Percentiles rank a stretch among this genome's conserved stretches.
phyloP scores from a whole-genome alignment of 2,329 filamentous ascomycete species.

The Neofusicoccum ribis region DNA sequence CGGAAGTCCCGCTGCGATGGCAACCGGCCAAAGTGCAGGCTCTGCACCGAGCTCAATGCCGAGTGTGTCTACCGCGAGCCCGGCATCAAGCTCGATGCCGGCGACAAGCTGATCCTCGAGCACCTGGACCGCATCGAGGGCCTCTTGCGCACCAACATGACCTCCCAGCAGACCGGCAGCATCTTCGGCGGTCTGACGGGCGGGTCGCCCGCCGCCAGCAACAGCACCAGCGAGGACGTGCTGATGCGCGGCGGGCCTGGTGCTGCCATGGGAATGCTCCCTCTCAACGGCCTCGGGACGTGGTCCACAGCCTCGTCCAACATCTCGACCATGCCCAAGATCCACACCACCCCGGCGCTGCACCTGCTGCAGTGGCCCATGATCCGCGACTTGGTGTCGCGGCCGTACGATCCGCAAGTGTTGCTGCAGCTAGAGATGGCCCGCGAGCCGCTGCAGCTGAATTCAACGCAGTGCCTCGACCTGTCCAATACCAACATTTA shows the following conservation, averaged over 20 bases:
- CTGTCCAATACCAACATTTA: conserved; percentile 73
- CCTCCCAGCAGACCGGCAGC: conserved; percentile 58
- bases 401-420: conserved; percentile 78
- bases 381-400: conserved; percentile 74
- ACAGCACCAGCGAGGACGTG: conserved; percentile 47
- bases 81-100: conserved; percentile 82
- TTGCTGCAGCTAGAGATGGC: conserved; percentile 79
- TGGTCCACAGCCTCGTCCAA: conserved; percentile 66
- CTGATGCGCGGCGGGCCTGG: conserved; percentile 40
- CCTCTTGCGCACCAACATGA: conserved; percentile 71
- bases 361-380: conserved; percentile 79
- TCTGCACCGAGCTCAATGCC: conserved; percentile 78
- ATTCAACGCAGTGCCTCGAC: conserved; percentile 63
- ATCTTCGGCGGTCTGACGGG: conserved; percentile 5
- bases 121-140: conserved; percentile 75
- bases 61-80: conserved; percentile 84
- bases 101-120: conserved; percentile 82
- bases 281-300: conserved; percentile 64
- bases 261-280: conserved; percentile 38
- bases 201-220: conserved; percentile 44
- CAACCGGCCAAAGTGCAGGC: conserved; percentile 77
- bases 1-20: conserved; percentile 79
- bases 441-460: conserved; percentile 67
- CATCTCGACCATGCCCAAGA: conserved; percentile 83
- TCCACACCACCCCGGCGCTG: conserved; percentile 77